Evolutionary conservation across 768 basidiomycete species (phyloP).

Genomic region (Kwoniella europaea): DNA sequence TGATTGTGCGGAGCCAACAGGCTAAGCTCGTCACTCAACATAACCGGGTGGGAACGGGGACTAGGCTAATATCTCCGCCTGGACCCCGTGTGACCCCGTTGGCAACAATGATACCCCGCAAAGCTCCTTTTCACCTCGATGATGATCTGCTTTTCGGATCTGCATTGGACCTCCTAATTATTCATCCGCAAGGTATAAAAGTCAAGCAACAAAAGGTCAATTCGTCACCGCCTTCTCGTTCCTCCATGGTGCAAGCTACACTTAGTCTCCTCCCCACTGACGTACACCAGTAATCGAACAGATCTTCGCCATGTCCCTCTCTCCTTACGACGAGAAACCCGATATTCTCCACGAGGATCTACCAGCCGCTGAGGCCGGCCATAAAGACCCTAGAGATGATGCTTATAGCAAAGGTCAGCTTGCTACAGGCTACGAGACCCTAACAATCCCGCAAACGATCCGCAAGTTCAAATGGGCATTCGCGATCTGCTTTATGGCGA

Average conservation of each 20-base stretch:
- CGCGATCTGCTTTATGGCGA: conserved; percentile 28
- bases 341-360: conserved; percentile 15
- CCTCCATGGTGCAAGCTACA: neutral
- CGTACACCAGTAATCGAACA: neutral
- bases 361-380: conserved; percentile 4
- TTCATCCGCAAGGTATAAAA: neutral
- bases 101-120: neutral
- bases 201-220: neutral
- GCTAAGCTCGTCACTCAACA: neutral
- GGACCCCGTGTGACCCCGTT: neutral
- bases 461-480: conserved; percentile 26
- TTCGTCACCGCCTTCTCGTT: neutral
- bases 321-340: conserved; percentile 20
- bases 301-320: neutral
- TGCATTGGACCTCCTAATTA: neutral
- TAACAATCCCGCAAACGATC: conserved; percentile 22
- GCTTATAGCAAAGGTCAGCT: conserved; percentile 28
- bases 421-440: conserved; percentile 26
- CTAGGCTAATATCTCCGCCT: neutral
- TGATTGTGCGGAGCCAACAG: neutral
- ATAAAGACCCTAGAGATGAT: conserved; percentile 18
- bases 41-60: neutral
- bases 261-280: neutral
- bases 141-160: neutral
- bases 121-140: neutral